Evolutionary conservation across 805 yeast species (phyloP).

Genomic region (Yarrowia osloensis): DNA sequence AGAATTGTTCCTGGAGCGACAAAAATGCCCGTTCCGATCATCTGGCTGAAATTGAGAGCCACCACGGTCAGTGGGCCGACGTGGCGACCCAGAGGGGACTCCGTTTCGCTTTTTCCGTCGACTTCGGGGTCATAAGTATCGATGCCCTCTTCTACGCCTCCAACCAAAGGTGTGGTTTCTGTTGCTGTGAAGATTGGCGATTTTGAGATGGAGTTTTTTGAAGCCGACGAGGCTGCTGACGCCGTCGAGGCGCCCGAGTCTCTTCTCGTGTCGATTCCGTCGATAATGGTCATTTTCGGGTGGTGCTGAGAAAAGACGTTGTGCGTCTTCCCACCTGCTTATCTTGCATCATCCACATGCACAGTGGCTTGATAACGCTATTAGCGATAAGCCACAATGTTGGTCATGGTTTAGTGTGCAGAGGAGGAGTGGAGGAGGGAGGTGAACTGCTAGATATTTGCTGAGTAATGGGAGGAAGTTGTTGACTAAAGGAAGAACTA

Average conservation of each 20-base stretch:
- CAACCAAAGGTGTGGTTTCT: not conserved
- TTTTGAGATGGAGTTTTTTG: not conserved
- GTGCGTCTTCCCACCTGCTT: not conserved
- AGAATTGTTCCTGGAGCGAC: constrained; percentile 45
- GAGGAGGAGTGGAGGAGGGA: not conserved
- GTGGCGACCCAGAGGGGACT: not conserved
- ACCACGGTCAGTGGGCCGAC: constrained; percentile 7
- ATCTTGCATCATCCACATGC: constrained; percentile 16
- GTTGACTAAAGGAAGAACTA: not conserved
- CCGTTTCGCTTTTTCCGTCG: not conserved
- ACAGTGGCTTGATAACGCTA: constrained; percentile 23
- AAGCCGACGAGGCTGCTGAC: not conserved
- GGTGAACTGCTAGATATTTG: not conserved
- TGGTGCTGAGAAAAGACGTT: not conserved
- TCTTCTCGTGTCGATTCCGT: not conserved
- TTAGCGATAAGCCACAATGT: not conserved
- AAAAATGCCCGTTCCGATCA: not conserved
- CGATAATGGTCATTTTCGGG: not conserved
- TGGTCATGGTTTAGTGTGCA: not conserved
- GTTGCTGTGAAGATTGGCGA: not conserved
- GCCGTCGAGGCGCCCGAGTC: not conserved
- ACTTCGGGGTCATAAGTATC: not conserved
- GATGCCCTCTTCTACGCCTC: not conserved
- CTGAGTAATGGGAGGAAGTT: not conserved
- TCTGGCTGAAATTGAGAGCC: constrained; percentile 7